phyloP scores from a whole-genome alignment of 2,329 filamentous ascomycete genomes.

The Lecanicillium sp. region DNA sequence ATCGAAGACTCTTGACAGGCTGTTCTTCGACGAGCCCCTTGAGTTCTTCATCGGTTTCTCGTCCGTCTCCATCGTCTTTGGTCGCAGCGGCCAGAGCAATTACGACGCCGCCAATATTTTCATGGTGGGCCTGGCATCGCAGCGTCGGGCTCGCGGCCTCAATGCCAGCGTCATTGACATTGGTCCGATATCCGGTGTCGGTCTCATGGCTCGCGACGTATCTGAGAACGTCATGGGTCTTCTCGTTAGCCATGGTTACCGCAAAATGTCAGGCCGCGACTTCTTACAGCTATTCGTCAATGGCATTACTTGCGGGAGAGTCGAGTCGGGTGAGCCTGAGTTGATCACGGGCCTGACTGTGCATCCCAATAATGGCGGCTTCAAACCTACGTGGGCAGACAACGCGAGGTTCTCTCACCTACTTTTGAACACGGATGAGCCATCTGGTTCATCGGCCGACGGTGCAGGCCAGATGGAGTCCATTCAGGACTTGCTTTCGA shows the following conservation, averaged over 20 bases:
- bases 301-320: neutral
- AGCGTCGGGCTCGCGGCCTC: constrained; percentile 32
- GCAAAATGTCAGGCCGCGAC: neutral
- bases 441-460: neutral
- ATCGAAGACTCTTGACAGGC: constrained; percentile 24
- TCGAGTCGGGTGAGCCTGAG: neutral
- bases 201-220: constrained; percentile 26
- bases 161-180: constrained; percentile 34
- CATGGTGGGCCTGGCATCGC: constrained; percentile 31
- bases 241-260: neutral
- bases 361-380: no score
- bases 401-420: neutral
- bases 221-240: neutral
- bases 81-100: constrained; percentile 34
- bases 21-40: constrained; percentile 24
- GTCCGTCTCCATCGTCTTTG: constrained; percentile 24
- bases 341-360: neutral
- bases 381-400: neutral
- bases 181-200: constrained; percentile 32
- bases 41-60: constrained; percentile 35
- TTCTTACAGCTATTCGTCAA: neutral
- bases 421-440: neutral
- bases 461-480: neutral
- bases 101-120: constrained; percentile 41
- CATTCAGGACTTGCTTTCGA: neutral